Percentiles rank a stretch among this genome's conserved stretches.
Evolutionary conservation across 768 basidiomycete genomes (phyloP).

Genomic region (Hericium rajendrae): DNA sequence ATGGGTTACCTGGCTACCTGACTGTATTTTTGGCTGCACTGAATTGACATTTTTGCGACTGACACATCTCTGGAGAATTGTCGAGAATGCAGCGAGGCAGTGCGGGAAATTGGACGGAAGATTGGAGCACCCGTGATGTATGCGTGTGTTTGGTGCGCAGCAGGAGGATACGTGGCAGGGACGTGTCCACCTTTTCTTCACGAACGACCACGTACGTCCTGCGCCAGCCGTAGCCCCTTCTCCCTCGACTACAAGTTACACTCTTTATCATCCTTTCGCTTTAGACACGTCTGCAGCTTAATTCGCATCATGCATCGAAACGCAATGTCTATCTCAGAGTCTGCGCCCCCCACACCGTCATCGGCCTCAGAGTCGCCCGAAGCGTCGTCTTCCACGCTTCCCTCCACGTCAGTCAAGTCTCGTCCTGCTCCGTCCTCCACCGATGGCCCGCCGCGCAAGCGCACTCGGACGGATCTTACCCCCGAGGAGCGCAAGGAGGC

Average conservation of each 20-base stretch:
- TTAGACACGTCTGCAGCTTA: not conserved
- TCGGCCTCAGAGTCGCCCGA: constrained; percentile 3
- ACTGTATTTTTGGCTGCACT: not conserved
- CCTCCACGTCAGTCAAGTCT: not conserved
- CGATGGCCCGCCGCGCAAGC: constrained; percentile 54
- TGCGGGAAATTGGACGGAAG: not conserved
- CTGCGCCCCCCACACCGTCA: no score
- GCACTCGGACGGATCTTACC: constrained; percentile 50
- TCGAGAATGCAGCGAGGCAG: not conserved
- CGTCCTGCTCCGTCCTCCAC: constrained; percentile 12
- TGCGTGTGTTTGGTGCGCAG: not conserved
- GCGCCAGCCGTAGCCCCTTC: constrained; percentile 7
- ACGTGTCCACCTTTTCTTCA: constrained; percentile 13
- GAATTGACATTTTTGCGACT: not conserved
- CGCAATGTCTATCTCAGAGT: not conserved
- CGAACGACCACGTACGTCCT: constrained; percentile 18
- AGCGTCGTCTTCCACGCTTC: constrained; percentile 6
- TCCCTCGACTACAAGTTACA: constrained; percentile 1
- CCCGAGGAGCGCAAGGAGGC: constrained; percentile 81
- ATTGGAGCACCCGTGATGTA: not conserved
- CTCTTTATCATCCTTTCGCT: not conserved
- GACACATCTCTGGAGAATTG: not conserved
- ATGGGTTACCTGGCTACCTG: not conserved
- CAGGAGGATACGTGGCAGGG: not conserved
- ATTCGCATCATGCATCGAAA: not conserved